Evolutionary conservation across 1,284 basidiomycete genomes (phyloP), one percentile per base, ranked within the genome.

Genomic region (Fomitopsis schrenkii): DNA sequence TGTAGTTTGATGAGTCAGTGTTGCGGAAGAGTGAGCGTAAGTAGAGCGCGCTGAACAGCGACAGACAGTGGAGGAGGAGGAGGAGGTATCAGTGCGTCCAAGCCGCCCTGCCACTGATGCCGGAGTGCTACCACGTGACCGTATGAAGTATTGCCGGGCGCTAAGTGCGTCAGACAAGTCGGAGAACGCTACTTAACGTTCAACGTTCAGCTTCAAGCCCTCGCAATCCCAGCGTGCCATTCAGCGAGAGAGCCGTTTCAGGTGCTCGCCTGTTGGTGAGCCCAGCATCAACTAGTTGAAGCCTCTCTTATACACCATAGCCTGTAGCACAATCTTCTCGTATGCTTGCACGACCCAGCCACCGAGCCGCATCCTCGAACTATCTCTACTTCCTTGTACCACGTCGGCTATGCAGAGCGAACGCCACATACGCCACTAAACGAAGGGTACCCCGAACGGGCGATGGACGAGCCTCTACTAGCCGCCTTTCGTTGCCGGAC

Each of bases 361-460:
- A 66, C 58, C 55, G 60, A 17, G 44, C 66, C 35, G 36, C 64
- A 45, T 59, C 66, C 5, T 44, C 62, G 46, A 62, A 70, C 40
- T 56, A 65, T 12, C 67, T 72, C 59, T 68, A 72, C 62, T 71
- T 71, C 62, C 67, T 73, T 30, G 63, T 63, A 30, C 71, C 72
- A 17, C 62, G 62, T 35, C 40, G 64, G 4, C 22, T 66, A 10
- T 41, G 26, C 36, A 62, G 52, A 15, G n/a, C 22, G 8, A 53
- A 45, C 7, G 28, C 54, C 3, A 58, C 40, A 5, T 28, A 7
- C 26, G 36, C 53, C 30, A 53, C 4, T 17, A 30, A 1, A 45
- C n/a, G 22, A 30, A 19, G 17, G 1, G 33, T 14, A 52, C 17
- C 38, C 26, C 28, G 28, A 9, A 12, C 6, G 42, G 4, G 12